Evolutionary conservation across 192 early-diverging fungal species (phyloP), one percentile per base, ranked within the genome.

Genomic region (Backusella liffmaniae): DNA sequence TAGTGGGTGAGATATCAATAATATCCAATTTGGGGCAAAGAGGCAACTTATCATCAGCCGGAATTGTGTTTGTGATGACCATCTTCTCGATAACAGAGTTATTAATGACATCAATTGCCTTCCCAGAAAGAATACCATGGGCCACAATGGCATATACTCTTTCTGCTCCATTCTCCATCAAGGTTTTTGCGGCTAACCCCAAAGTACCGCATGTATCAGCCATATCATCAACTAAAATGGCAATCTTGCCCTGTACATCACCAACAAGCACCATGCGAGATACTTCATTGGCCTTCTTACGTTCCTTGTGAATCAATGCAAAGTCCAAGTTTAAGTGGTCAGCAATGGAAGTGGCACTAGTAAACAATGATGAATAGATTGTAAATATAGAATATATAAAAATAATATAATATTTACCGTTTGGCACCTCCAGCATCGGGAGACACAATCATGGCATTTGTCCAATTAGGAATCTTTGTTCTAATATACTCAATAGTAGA

Each of bases 261-360:
- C 97, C 97, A 32, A 99, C 96, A 49, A 99, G 87, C 34, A 96
- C 92, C 95, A 99, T 96, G 46, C 91, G 89, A 56, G 92, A 91
- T 65, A 96, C 93, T 84, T 92, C 88, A 84, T 96, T 93, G 26
- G 94, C 94, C 87, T 92, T 92, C 76, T 93, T 93, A 74, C 94
- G 89, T 85, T 99, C 97, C 85, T 97, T 97, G 90, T 99, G 98
- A 77, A 99, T 96, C 85, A 99, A 86, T 18, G 97, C 98, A 88
- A 99, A 99, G 76, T 95, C 91, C 66, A 96, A 86, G 70, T 95
- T 91, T 77, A 99, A 88, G 7, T 92, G 86, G 84, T 99, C 98
- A 8, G 98, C 97, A 76, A 99, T 84, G 13, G 94, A 91, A 3
- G 98, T 98, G 26, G 96, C 98, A 75, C 97, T 94, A 77, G 4